These are phyloP conservation scores for Vitrella brassicaformis DNA, from an alignment of 73 alveolate species.

Conservation along the genomic window DNA sequence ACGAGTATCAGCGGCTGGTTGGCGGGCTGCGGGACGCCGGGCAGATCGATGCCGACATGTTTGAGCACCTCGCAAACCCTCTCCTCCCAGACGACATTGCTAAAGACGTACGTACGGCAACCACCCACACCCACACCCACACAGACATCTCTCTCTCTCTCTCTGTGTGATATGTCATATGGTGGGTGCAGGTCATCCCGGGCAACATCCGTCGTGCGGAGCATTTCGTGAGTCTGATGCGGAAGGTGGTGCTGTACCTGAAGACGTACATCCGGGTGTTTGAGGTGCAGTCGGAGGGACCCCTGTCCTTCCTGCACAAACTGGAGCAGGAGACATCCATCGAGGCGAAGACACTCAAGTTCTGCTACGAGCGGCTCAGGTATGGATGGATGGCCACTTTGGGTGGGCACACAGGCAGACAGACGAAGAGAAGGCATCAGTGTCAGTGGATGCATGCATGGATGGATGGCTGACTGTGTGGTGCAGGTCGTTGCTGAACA, in stretches of 20 bases:
- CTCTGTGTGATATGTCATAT: neutral
- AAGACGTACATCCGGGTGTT: constrained; percentile 44
- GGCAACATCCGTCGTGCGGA: constrained; percentile 65
- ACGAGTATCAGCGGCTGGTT: constrained; percentile 46
- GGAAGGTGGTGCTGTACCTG: constrained; percentile 47
- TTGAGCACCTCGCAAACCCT: constrained; percentile 30
- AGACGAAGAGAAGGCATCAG: too few relatives aligned
- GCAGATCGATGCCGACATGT: constrained; percentile 40
- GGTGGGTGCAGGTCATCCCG: constrained; percentile 2
- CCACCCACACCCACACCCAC: too few relatives aligned
- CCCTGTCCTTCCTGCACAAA: constrained; percentile 46
- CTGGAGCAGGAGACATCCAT: constrained; percentile 39
- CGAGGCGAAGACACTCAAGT: constrained; percentile 51
- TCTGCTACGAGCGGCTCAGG: constrained; percentile 56
- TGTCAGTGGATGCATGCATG: too few relatives aligned
- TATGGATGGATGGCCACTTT: too few relatives aligned
- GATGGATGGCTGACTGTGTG: too few relatives aligned
- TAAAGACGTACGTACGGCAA: neutral
- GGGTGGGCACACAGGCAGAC: too few relatives aligned
- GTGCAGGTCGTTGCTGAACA: constrained; percentile 39
- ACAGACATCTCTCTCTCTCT: too few relatives aligned
- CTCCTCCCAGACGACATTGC: constrained; percentile 45
- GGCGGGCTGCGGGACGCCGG: constrained; percentile 26
- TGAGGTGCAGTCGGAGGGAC: constrained; percentile 55
- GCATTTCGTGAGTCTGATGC: constrained; percentile 50